Conservation (phyloP, 108 stramenopile species). For the Skeletonema marinoi region DNA sequence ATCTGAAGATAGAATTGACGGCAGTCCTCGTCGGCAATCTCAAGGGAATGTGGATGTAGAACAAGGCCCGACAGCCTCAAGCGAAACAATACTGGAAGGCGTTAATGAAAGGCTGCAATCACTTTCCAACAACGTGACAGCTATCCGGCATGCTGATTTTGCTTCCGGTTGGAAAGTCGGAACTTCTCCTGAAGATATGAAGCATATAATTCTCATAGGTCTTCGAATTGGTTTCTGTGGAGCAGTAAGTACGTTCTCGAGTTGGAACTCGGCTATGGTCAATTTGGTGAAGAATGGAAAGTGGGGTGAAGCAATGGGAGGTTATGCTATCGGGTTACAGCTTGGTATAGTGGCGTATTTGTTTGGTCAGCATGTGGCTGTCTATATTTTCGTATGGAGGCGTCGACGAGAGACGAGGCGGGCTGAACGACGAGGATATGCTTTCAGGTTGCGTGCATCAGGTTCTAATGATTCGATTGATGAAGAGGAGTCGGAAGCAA, state of each 20-base stretch:
- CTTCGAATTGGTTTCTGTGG: constrained; percentile 85
- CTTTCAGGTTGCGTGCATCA: constrained; percentile 55
- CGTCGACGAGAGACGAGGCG: constrained; percentile 61
- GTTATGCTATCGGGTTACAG: constrained; percentile 72
- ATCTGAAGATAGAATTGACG: constrained; percentile 3
- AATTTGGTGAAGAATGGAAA: constrained; percentile 58
- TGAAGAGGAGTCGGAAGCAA: constrained; percentile 13
- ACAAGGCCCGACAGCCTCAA: background rate
- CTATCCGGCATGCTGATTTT: constrained; percentile 56
- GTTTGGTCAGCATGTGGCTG: constrained; percentile 80
- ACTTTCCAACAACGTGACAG: constrained; percentile 57
- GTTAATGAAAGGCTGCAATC: constrained; percentile 17
- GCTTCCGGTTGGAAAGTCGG: constrained; percentile 85
- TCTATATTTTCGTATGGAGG: constrained; percentile 83
- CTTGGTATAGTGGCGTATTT: constrained; percentile 78
- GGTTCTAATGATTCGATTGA: constrained; percentile 42
- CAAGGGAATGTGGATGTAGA: background rate
- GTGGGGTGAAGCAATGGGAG: constrained; percentile 72
- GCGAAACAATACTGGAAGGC: constrained; percentile 1
- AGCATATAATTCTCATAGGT: constrained; percentile 78
- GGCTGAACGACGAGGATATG: constrained; percentile 76
- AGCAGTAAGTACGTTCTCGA: constrained; percentile 71
- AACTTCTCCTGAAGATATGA: constrained; percentile 78
- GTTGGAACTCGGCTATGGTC: constrained; percentile 82
- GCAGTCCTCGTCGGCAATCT: background rate